Base-by-base conservation (phyloP, 768 basidiomycete genomes). In the Tylopilus subfusipes region DNA sequence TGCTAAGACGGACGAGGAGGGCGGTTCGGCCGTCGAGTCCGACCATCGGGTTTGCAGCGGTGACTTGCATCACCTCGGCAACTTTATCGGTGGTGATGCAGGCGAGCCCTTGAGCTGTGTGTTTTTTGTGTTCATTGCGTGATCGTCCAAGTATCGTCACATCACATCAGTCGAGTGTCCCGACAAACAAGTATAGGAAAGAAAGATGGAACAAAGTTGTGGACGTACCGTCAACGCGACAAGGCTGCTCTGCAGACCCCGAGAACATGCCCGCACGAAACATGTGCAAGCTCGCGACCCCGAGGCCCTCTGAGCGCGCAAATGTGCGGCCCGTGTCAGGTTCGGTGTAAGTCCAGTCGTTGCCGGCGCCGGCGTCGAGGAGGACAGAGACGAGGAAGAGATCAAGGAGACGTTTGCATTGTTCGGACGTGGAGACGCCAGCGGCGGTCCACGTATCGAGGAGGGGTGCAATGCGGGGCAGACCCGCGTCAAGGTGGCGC, bases 301-400 rank as follows among this genome's bases (percentile, higher is more conserved):
- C 96, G 7, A 99, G 73, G 0, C 96, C 96, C 66, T 85, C 90
- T 6, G 81, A 94, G 62, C 88, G 78, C 48, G 74, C 66, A 68
- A 84, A 93, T 0, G 69, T 74, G 52, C 75, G 63, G 0, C 80
- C 81, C 0, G 81, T 79, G 0, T 67, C 72, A 6, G 77, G 68
- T 53, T 95, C 93, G 8, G 72, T 76, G 70, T 88, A 98, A 12
- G 70, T 71, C 95, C 95, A 98, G 2, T 72, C 63, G 52, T 82
- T 86, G 0, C 95, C 96, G 0, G 95, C 96, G 2, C 95, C 95
- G 0, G 95, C 96, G 63, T 98, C 96, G 33, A 99, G 83, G 14
- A 98, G 78, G 9, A 98, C 96, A 12, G 93, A 93, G 29, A 92
- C 88, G 50, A 85, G 73, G 74, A 94, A 95, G 38, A 97, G 82